Evolutionary conservation across 257 asterid genomes (phyloP), one percentile per base, ranked within the genome.

Genomic region (Fraxinus quadrangulata): DNA sequence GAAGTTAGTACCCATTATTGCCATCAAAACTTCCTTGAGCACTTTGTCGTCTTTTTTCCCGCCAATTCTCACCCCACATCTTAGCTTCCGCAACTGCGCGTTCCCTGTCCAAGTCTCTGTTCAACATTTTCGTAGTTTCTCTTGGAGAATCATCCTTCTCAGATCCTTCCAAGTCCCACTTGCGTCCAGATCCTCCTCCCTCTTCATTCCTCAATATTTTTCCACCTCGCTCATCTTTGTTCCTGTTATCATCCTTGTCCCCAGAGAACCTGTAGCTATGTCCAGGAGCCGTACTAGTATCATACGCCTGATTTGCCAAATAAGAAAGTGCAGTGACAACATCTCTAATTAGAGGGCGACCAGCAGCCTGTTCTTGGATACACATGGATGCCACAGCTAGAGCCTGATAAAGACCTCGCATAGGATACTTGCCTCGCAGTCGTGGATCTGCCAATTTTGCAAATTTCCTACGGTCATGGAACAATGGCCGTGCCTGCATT

Each of bases 41-140:
- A 78, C 77, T 89, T 77, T 94, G 97, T 21, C 93, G 86, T 69
- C 96, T 87, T 75, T 95, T 90, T 61, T 94, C 96, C 31, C 98
- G 84, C 97, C 92, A 91, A 78, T 95, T 95, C 42, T 95, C 98
- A 3, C 99, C 99, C 99, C 99, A 96, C 99, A 93, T 90, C 83
- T 96, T 96, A 14, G 98, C 99, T 82, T 96, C 99, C 0, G 99
- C 98, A 21, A 93, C 98, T 2, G 99, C 99, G 8, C 99, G 86
- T 84, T 93, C 99, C 78, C 98, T 84, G 51, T 92, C 98, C 74
- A 88, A 75, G 73, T 91, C 98, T 78, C 93, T 84, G 85, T 89
- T 91, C 51, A 92, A 74, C 85, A 81, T 88, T 83, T 83, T 90
- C 0, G 86, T 91, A 2, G 92, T 88, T 81, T 95, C 97, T 79